A percentile compares a stretch with the other conserved stretches of the same genome.
These are phyloP conservation scores for Cladosporium sp. DNA, from an alignment of 2,329 filamentous ascomycete species.

Conservation along the genomic window DNA sequence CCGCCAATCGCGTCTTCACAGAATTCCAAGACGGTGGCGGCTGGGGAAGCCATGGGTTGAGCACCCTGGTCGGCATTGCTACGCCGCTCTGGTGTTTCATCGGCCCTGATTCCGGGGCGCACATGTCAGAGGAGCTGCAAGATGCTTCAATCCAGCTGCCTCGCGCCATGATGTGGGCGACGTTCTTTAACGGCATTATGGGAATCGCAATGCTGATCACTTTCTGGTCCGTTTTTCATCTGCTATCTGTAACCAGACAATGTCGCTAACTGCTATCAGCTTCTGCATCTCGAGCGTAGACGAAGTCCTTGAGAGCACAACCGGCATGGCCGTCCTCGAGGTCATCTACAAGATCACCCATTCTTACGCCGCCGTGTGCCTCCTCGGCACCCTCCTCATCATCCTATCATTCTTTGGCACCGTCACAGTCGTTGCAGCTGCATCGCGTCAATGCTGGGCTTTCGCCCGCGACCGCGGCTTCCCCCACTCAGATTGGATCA, in stretches of 20 bases:
- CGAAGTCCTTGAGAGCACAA: conserved; percentile 15
- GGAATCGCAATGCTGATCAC: conserved; percentile 27
- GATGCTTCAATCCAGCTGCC: background rate
- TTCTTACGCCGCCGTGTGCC: conserved; percentile 22
- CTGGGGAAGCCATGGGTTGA: background rate
- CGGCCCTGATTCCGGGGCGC: background rate
- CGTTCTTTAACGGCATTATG: conserved; percentile 24
- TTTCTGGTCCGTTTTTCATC: conserved; percentile 23
- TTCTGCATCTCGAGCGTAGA: conserved; percentile 16
- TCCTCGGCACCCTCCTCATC: conserved; percentile 21
- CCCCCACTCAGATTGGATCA: conserved; percentile 23
- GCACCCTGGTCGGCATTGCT: background rate
- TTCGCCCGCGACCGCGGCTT: conserved; percentile 26
- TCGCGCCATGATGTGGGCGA: conserved; percentile 24
- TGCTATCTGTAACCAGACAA: no score
- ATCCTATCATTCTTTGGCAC: conserved; percentile 18
- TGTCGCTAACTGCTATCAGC: no score
- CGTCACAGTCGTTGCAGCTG: conserved; percentile 26
- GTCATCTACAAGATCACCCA: conserved; percentile 21
- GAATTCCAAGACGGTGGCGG: conserved; percentile 19
- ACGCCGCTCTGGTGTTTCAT: background rate
- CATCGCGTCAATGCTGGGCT: conserved; percentile 24
- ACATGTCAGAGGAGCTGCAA: background rate
- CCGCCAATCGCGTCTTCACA: conserved; percentile 11
- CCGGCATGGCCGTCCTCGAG: conserved; percentile 23